Conservation (phyloP, 1,284 basidiomycete species). For the Cerioporus squamosus region DNA sequence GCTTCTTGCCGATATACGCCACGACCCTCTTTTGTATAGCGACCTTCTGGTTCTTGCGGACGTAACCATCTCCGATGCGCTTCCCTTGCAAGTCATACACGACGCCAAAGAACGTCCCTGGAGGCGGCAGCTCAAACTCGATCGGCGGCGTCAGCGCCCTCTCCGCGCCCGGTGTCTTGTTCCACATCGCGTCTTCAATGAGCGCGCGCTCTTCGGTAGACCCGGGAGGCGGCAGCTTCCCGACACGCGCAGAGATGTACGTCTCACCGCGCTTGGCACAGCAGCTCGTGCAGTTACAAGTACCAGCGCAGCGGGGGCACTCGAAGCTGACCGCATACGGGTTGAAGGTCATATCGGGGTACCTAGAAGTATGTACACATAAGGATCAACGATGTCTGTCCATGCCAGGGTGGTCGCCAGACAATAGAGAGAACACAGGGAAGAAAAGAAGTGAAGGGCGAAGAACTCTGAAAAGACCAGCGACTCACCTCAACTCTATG, state of each 20-base stretch:
- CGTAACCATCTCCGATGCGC: conserved; percentile 26
- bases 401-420: not conserved
- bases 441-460: no score
- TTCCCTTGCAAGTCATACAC: conserved; percentile 25
- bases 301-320: conserved; percentile 30
- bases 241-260: conserved; percentile 28
- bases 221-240: conserved; percentile 16
- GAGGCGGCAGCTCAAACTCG: conserved; percentile 6
- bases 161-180: not conserved
- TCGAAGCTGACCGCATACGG: conserved; percentile 22
- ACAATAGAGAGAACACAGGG: not conserved
- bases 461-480: no score
- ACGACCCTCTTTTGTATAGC: conserved; percentile 4
- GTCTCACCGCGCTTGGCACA: conserved; percentile 26
- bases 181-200: conserved; percentile 5
- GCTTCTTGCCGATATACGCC: conserved; percentile 16
- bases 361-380: conserved; percentile 14
- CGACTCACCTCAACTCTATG: conserved; percentile 28
- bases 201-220: conserved; percentile 14
- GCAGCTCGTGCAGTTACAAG: conserved; percentile 34
- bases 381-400: not conserved
- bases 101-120: conserved; percentile 24
- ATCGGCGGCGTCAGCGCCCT: not conserved
- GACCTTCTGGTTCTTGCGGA: conserved; percentile 16
- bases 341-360: conserved; percentile 31